Evolutionary conservation across 345 rosid species (phyloP).

Genomic region (Murraya paniculata): DNA sequence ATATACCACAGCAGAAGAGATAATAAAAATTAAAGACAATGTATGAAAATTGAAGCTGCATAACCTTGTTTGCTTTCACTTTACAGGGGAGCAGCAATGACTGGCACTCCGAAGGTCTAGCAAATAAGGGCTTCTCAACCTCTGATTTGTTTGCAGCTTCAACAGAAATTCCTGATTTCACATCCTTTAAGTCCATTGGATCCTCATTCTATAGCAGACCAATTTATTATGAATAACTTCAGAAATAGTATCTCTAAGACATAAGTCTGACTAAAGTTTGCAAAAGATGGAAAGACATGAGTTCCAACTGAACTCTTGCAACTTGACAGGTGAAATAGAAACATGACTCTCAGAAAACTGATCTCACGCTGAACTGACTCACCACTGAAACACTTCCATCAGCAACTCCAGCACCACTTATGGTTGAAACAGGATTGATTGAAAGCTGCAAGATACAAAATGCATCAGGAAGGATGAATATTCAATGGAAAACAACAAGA

Average conservation of each 20-base stretch:
- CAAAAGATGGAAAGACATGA: background rate
- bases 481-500: background rate
- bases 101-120: conserved; percentile 20
- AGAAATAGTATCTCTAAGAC: background rate
- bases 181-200: background rate
- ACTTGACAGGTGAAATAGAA: background rate
- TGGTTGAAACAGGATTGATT: conserved; percentile 23
- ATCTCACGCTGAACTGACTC: conserved; percentile 4
- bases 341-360: background rate
- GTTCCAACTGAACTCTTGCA: background rate
- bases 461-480: background rate
- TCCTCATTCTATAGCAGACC: conserved; percentile 8
- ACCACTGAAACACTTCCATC: conserved; percentile 18
- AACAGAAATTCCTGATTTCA: background rate
- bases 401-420: conserved; percentile 10
- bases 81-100: conserved; percentile 21
- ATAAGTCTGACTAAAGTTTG: background rate
- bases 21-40: background rate
- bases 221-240: background rate
- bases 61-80: conserved; percentile 33
- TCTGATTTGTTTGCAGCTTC: background rate
- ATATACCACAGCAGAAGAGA: background rate
- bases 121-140: background rate
- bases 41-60: background rate
- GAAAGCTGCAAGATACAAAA: conserved; percentile 17